These are phyloP conservation scores for Pseudohyphozyma bogoriensis DNA, from an alignment of 768 basidiomycete species.

Conservation along the genomic window DNA sequence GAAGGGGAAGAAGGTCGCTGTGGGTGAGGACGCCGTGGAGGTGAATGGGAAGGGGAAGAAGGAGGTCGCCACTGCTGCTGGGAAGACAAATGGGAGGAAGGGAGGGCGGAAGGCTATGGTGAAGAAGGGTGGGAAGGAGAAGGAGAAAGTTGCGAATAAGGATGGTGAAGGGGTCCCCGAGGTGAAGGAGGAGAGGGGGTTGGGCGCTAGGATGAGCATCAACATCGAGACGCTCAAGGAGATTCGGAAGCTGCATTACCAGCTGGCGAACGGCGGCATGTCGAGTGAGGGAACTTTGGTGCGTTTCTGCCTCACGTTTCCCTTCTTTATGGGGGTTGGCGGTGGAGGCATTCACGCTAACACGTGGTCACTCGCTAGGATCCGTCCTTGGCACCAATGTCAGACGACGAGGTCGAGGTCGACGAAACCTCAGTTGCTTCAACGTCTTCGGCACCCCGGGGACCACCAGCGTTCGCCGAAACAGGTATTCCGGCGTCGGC, in stretches of 20 bases:
- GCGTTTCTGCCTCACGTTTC: background rate
- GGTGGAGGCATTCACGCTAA: background rate
- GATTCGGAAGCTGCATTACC: conserved; percentile 13
- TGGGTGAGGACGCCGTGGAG: background rate
- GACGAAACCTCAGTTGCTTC: too few species aligned
- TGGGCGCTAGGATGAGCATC: conserved; percentile 15
- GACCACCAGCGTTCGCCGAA: background rate
- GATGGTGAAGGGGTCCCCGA: background rate
- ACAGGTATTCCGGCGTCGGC: background rate
- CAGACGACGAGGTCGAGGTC: background rate
- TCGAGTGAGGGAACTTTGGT: conserved; percentile 3
- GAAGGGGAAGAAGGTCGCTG: background rate
- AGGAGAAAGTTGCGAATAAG: background rate
- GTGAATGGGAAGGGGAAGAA: background rate
- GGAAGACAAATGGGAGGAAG: background rate
- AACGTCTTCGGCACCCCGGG: background rate
- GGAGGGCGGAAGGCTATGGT: background rate
- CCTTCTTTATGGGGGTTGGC: background rate
- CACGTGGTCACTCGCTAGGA: background rate
- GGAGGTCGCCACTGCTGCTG: background rate
- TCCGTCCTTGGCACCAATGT: background rate
- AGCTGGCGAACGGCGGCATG: conserved; percentile 14
- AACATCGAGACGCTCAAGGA: conserved; percentile 21
- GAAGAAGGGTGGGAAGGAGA: background rate
- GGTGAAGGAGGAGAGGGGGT: conserved; percentile 8